Percentiles rank a stretch among this genome's conserved stretches.
These are phyloP conservation scores for Marasmius sp. DNA, from an alignment of 1,284 basidiomycete genomes.

Conservation along the genomic window DNA sequence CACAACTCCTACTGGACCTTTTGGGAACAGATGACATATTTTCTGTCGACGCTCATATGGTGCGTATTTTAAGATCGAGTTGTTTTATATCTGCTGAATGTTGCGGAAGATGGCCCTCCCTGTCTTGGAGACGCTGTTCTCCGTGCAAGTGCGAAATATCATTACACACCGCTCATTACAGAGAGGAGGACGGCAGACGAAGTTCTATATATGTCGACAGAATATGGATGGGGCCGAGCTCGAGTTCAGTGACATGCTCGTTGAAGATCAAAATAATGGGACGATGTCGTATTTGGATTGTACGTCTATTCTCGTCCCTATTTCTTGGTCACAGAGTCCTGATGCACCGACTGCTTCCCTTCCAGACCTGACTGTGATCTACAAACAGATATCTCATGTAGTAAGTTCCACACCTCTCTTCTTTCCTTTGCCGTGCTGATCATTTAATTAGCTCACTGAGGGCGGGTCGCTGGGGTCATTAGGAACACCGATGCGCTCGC, in stretches of 20 bases:
- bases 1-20: slow-evolving; percentile 82
- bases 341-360: background rate
- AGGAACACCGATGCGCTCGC: slow-evolving; percentile 39
- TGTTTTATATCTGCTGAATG: slow-evolving; percentile 4
- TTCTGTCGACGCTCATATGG: slow-evolving; percentile 74
- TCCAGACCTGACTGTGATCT: slow-evolving; percentile 37
- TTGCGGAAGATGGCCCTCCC: slow-evolving; percentile 64
- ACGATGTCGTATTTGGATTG: slow-evolving; percentile 88
- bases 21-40: slow-evolving; percentile 84
- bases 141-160: slow-evolving; percentile 85
- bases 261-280: slow-evolving; percentile 97
- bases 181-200: slow-evolving; percentile 58
- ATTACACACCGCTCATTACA: slow-evolving; percentile 68
- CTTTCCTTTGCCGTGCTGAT: slow-evolving; percentile 1
- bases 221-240: slow-evolving; percentile 93
- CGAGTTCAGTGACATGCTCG: slow-evolving; percentile 95
- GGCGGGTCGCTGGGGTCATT: slow-evolving; percentile 40
- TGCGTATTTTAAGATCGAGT: slow-evolving; percentile 30
- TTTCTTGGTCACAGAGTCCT: background rate
- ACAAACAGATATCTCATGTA: slow-evolving; percentile 54
- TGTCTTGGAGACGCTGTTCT: slow-evolving; percentile 73
- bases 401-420: slow-evolving; percentile 51
- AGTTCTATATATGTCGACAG: slow-evolving; percentile 85
- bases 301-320: slow-evolving; percentile 37
- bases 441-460: slow-evolving; percentile 36